A percentile compares a stretch with the other conserved stretches of the same genome.
These are phyloP conservation scores for Corinectria fuckeliana DNA, from an alignment of 2,329 filamentous ascomycete species.

Conservation along the genomic window DNA sequence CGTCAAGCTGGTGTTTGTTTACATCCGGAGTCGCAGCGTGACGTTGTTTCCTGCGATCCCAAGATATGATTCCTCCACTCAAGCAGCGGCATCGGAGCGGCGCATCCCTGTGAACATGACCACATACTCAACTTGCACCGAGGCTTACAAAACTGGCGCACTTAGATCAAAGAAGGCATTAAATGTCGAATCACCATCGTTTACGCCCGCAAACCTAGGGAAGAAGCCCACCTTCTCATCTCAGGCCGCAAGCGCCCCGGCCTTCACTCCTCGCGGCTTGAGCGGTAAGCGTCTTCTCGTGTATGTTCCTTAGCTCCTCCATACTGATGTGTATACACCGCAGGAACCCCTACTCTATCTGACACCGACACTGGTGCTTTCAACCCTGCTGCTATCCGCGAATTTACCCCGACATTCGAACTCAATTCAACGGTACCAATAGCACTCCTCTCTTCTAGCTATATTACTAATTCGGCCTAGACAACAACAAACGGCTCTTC, in stretches of 20 bases:
- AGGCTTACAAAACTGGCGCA: constrained; percentile 22
- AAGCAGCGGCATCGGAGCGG: background rate
- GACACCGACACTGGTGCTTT: constrained; percentile 55
- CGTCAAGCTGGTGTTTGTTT: background rate
- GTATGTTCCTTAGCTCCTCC: constrained; percentile 15
- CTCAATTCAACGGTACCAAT: constrained; percentile 54
- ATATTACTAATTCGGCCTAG: constrained; percentile 36
- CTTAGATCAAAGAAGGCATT: constrained; percentile 73
- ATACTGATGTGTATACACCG: constrained; percentile 31
- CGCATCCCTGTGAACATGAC: background rate
- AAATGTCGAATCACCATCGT: constrained; percentile 95
- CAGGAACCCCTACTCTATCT: constrained; percentile 47
- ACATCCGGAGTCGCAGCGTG: background rate
- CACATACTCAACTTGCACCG: background rate
- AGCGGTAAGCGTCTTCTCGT: constrained; percentile 43
- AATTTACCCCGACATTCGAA: constrained; percentile 67
- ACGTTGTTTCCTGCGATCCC: background rate
- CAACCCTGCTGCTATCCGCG: constrained; percentile 63
- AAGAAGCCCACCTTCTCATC: constrained; percentile 85
- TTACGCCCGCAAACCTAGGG: constrained; percentile 71
- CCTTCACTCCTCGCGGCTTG: constrained; percentile 76
- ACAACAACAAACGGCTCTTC: constrained; percentile 54
- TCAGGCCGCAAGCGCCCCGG: constrained; percentile 86
- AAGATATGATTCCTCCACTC: background rate
- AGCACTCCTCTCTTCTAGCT: background rate